Conservation (phyloP, 1,284 basidiomycete species). For the Leccinum cinnamomeum region DNA sequence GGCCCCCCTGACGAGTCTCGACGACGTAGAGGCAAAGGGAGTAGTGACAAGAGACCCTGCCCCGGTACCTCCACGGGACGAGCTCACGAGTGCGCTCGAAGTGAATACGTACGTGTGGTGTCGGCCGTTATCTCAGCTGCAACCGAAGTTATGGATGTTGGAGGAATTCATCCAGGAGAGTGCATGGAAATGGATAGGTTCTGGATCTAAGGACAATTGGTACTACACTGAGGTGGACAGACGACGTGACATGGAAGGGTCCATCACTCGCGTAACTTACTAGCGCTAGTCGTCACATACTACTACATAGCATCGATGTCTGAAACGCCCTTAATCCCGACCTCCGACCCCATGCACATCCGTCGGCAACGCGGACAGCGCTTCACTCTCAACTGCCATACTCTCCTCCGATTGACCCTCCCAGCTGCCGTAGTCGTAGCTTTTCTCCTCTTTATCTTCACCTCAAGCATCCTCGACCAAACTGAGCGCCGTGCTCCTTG, state of each 20-base stretch:
- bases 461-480: constrained; percentile 29
- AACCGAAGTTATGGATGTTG: constrained; percentile 73
- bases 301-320: constrained; percentile 10
- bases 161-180: constrained; percentile 68
- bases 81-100: constrained; percentile 39
- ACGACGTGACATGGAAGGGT: constrained; percentile 33
- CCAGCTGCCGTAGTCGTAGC: constrained; percentile 34
- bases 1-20: constrained; percentile 41
- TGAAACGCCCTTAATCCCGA: constrained; percentile 13
- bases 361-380: neutral
- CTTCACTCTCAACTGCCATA: neutral
- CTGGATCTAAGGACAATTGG: constrained; percentile 30
- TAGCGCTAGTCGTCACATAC: neutral
- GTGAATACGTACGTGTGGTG: constrained; percentile 76
- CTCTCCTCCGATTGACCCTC: constrained; percentile 11
- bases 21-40: constrained; percentile 26
- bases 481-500: constrained; percentile 4
- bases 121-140: constrained; percentile 43
- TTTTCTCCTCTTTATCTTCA: constrained; percentile 46
- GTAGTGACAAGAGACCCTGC: constrained; percentile 42
- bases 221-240: constrained; percentile 52
- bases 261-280: constrained; percentile 6
- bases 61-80: constrained; percentile 38
- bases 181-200: constrained; percentile 71
- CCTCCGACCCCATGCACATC: neutral